A percentile compares a stretch with the other conserved stretches of the same genome.
Evolutionary conservation across 306 rosid genomes (phyloP).

Genomic region (Acacia confusa): DNA sequence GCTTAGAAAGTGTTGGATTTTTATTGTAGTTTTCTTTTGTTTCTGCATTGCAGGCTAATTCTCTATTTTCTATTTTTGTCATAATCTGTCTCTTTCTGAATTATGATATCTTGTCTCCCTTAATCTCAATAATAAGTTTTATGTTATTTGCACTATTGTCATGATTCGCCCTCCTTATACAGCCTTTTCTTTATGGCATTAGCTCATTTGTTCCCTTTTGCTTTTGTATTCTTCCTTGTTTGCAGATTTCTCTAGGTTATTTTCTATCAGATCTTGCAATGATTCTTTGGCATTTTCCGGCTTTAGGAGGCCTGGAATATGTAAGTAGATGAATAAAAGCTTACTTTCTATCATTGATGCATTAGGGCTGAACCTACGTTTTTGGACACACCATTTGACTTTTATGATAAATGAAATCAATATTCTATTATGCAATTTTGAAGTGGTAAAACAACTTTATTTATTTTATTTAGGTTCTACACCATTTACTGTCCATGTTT

Average conservation of each 20-base stretch:
- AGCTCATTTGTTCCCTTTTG: conserved; percentile 21
- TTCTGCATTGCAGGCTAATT: not conserved
- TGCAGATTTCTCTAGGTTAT: conserved; percentile 85
- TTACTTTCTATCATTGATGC: conserved; percentile 16
- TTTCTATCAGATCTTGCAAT: conserved; percentile 81
- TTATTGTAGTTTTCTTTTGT: conserved; percentile 1
- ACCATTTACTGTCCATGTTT: conserved; percentile 78
- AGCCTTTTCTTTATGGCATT: not conserved
- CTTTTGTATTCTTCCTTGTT: conserved; percentile 17
- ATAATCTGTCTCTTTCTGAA: conserved; percentile 11
- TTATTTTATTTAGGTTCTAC: conserved; percentile 61
- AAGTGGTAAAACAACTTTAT: conserved; percentile 28
- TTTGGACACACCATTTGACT: not conserved
- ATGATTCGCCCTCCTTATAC: not conserved
- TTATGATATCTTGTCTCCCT: not conserved
- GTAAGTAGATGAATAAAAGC: conserved; percentile 55
- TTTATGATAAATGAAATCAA: conserved; percentile 22
- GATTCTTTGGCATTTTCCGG: conserved; percentile 82
- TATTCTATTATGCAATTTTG: conserved; percentile 17
- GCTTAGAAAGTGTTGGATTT: not conserved
- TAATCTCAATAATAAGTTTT: not conserved
- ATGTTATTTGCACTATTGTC: conserved; percentile 3
- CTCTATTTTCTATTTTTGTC: conserved; percentile 1
- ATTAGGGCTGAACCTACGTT: not conserved
- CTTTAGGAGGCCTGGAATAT: conserved; percentile 87